Conservation (phyloP, 495 filamentous ascomycete genomes). For the Thermothielavioides terrestris region DNA sequence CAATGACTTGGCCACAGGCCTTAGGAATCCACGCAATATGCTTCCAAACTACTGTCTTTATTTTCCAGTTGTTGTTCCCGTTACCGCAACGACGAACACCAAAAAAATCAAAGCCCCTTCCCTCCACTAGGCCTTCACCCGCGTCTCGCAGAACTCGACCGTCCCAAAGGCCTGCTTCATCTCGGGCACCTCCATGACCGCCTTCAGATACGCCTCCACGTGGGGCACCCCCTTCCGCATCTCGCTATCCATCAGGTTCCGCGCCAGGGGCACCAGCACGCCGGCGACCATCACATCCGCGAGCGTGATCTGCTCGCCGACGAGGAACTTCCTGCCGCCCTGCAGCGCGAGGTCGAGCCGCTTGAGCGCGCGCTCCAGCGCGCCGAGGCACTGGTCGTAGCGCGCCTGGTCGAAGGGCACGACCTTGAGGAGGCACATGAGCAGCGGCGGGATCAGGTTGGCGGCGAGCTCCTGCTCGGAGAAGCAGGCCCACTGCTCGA, state of each 20-base stretch:
- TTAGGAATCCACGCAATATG: too few relatives aligned
- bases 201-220: conserved; percentile 37
- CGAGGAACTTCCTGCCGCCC: conserved; percentile 38
- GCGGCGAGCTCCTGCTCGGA: conserved; percentile 38
- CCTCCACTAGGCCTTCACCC: background rate
- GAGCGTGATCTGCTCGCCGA: conserved; percentile 41
- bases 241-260: conserved; percentile 42
- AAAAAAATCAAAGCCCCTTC: too few relatives aligned
- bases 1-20: too few relatives aligned
- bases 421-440: conserved; percentile 31
- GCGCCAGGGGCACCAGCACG: conserved; percentile 30
- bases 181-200: conserved; percentile 35
- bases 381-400: conserved; percentile 25
- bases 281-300: conserved; percentile 46
- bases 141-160: conserved; percentile 38
- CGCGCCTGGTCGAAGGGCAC: conserved; percentile 30
- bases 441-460: conserved; percentile 21
- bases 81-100: too few relatives aligned
- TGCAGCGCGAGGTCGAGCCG: conserved; percentile 36
- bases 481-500: conserved; percentile 46
- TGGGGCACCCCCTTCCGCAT: conserved; percentile 39
- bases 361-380: conserved; percentile 27
- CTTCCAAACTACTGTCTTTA: too few relatives aligned
- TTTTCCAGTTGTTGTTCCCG: background rate
- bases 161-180: conserved; percentile 44